Conservation (phyloP, 768 basidiomycete species). For the Podaxis sp. region DNA sequence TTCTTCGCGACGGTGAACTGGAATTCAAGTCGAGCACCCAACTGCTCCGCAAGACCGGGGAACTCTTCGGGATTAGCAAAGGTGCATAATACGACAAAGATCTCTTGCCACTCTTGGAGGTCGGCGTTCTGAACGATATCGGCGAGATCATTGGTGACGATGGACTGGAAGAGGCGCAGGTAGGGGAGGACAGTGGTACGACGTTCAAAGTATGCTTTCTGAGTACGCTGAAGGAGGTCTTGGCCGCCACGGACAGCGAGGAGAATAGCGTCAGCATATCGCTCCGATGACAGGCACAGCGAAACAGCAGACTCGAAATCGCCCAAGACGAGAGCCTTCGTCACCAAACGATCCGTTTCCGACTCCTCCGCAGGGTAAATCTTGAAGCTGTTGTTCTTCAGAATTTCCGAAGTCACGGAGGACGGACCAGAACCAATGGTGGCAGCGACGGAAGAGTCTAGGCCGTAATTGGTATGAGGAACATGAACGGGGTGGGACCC, state of each 20-base stretch:
- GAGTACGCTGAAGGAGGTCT: constrained; percentile 82
- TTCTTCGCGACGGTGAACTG: constrained; percentile 62
- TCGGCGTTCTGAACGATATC: constrained; percentile 98
- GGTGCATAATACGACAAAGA: constrained; percentile 94
- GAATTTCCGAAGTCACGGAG: constrained; percentile 68
- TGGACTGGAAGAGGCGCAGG: constrained; percentile 90
- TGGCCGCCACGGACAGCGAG: constrained; percentile 90
- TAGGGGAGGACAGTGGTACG: constrained; percentile 77
- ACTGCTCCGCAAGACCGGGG: constrained; percentile 81
- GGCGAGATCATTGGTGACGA: constrained; percentile 87
- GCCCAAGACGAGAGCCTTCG: constrained; percentile 92
- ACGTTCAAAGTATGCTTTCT: constrained; percentile 90
- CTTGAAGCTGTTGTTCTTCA: constrained; percentile 82
- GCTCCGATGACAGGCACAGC: constrained; percentile 82
- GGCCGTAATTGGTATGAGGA: constrained; percentile 75
- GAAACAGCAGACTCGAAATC: constrained; percentile 93
- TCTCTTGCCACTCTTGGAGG: constrained; percentile 91
- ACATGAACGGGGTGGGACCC: constrained; percentile 48
- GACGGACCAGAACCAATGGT: constrained; percentile 92
- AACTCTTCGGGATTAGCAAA: constrained; percentile 89
- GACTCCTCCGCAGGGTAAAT: constrained; percentile 89
- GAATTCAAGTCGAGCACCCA: constrained; percentile 89
- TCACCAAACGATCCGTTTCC: constrained; percentile 84
- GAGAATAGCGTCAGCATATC: constrained; percentile 93
- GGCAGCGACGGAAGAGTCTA: constrained; percentile 92